Conservation (phyloP, 192 early-diverging fungal genomes). For the Coemansia sp. region DNA sequence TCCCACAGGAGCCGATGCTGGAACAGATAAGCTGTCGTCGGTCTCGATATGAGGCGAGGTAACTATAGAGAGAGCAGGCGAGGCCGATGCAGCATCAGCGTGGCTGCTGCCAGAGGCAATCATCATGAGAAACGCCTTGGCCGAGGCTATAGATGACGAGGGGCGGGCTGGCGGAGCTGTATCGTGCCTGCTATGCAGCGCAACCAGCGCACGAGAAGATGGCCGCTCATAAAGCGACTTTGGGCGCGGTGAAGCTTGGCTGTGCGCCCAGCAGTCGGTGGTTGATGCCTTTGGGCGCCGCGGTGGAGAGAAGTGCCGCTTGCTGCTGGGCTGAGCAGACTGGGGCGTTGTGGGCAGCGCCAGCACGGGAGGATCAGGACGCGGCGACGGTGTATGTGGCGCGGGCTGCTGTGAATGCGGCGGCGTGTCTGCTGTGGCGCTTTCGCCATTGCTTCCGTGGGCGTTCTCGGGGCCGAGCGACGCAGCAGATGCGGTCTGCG, state of each 20-base stretch:
- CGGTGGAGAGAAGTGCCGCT: background rate
- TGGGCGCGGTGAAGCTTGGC: constrained; percentile 21
- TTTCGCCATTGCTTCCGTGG: background rate
- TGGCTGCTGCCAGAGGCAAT: constrained; percentile 25
- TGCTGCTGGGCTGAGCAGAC: background rate
- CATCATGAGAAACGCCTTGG: constrained; percentile 45
- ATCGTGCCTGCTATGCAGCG: background rate
- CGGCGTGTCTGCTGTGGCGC: constrained; percentile 8
- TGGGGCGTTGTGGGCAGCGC: constrained; percentile 5
- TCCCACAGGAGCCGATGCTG: constrained; percentile 13
- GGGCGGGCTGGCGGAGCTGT: constrained; percentile 11
- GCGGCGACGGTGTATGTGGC: constrained; percentile 5
- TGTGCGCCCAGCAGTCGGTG: background rate
- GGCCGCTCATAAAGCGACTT: constrained; percentile 47
- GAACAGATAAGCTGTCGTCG: constrained; percentile 4
- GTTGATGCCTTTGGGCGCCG: constrained; percentile 2
- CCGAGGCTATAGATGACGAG: constrained; percentile 42
- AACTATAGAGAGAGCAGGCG: constrained; percentile 6
- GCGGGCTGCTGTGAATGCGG: background rate
- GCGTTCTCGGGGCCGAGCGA: no score
- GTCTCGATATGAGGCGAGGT: constrained; percentile 1
- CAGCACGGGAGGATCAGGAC: background rate
- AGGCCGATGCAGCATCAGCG: background rate
- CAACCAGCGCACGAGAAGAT: constrained; percentile 3
- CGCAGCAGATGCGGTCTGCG: no score